Percentiles rank a stretch among this genome's conserved stretches.
Conservation (phyloP, 192 early-diverging fungal genomes). For the Coemansia sp. region DNA sequence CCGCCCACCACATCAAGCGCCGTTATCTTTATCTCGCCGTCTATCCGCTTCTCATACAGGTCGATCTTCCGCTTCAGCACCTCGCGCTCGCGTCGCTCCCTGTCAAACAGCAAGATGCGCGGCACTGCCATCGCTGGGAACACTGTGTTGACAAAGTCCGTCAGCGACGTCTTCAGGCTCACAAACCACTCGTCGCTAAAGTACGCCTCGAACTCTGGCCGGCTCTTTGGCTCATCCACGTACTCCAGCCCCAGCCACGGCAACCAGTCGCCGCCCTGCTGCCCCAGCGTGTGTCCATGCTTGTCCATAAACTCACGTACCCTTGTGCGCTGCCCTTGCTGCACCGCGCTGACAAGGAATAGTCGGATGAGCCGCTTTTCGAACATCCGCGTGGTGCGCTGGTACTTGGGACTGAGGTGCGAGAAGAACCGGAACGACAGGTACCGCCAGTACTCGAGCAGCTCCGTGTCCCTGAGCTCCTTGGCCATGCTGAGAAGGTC, state of each 20-base stretch:
- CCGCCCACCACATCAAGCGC: slow-evolving; percentile 12
- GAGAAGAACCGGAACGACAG: slow-evolving; percentile 49
- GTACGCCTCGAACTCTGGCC: slow-evolving; percentile 50
- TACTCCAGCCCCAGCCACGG: slow-evolving; percentile 54
- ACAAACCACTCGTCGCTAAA: slow-evolving; percentile 47
- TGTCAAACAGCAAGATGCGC: slow-evolving; percentile 53
- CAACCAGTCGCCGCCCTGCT: slow-evolving; percentile 55
- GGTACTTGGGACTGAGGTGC: slow-evolving; percentile 55
- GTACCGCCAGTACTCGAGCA: slow-evolving; percentile 51
- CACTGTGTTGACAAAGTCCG: slow-evolving; percentile 51
- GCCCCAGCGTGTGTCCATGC: slow-evolving; percentile 37
- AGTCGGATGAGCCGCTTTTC: slow-evolving; percentile 52
- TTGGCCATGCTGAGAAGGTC: slow-evolving; percentile 47
- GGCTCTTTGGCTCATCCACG: slow-evolving; percentile 28
- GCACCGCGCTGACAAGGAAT: slow-evolving; percentile 43
- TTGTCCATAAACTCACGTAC: slow-evolving; percentile 39
- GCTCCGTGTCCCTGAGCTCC: slow-evolving; percentile 18
- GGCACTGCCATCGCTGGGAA: slow-evolving; percentile 53
- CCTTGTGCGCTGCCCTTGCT: slow-evolving; percentile 10
- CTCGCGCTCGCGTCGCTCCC: slow-evolving; percentile 38
- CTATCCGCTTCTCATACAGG: slow-evolving; percentile 32
- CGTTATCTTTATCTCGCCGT: slow-evolving; percentile 45
- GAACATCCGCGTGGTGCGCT: slow-evolving; percentile 52
- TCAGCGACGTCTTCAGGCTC: slow-evolving; percentile 34
- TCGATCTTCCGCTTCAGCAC: slow-evolving; percentile 28